These are phyloP conservation scores for Alternaria panax DNA, from an alignment of 2,329 filamentous ascomycete genomes.

Conservation along the genomic window DNA sequence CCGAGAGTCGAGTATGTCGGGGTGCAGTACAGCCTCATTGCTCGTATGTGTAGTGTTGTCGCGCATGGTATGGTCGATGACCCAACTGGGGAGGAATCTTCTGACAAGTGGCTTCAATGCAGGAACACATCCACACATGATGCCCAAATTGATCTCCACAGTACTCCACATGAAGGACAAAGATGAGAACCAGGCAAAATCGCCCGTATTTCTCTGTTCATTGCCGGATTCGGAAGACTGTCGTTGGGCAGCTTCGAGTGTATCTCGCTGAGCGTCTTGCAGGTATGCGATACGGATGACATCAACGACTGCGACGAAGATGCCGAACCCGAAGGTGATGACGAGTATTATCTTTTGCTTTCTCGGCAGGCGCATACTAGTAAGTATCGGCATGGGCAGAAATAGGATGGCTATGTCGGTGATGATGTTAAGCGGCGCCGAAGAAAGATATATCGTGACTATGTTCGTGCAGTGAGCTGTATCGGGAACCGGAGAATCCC, in stretches of 20 bases:
- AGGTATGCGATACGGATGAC: conserved; percentile 90
- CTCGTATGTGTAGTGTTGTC: conserved; percentile 39
- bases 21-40: conserved; percentile 38
- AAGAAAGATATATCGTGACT: conserved; percentile 71
- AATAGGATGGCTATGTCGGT: conserved; percentile 89
- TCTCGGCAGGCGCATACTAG: conserved; percentile 78
- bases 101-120: conserved; percentile 86
- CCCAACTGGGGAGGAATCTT: conserved; percentile 63
- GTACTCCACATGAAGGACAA: conserved; percentile 92
- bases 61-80: conserved; percentile 56
- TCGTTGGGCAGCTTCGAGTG: conserved; percentile 53
- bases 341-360: conserved; percentile 90
- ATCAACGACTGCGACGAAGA: conserved; percentile 88
- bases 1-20: conserved; percentile 32
- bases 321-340: conserved; percentile 83
- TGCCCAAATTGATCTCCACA: conserved; percentile 88
- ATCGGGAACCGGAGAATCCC: conserved; percentile 57
- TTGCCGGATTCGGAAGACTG: conserved; percentile 32
- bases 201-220: conserved; percentile 53
- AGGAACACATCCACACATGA: conserved; percentile 91
- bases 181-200: conserved; percentile 75
- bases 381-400: conserved; percentile 83
- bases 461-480: conserved; percentile 66
- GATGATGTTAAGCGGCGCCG: conserved; percentile 89
- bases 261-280: conserved; percentile 69